A percentile compares a stretch with the other conserved stretches of the same genome.
Evolutionary conservation across 768 basidiomycete species (phyloP).

Genomic region (Imleria badia): DNA sequence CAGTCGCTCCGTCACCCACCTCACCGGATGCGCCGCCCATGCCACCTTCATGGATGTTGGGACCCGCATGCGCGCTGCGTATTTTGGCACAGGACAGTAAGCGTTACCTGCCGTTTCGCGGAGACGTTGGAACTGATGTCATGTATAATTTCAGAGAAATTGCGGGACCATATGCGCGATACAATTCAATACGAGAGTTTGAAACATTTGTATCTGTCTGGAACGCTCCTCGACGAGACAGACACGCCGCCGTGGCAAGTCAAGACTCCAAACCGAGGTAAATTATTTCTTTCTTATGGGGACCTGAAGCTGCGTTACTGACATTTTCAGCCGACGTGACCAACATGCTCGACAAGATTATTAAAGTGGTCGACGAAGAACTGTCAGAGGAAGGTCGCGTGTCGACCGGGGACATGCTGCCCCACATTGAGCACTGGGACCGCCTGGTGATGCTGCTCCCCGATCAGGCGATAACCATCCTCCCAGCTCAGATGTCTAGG

Average conservation of each 20-base stretch:
- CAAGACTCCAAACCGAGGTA: constrained; percentile 19
- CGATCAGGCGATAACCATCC: too few species aligned
- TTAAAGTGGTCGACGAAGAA: constrained; percentile 17
- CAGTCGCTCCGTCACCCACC: not conserved
- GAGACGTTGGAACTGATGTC: not conserved
- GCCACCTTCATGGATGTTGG: constrained; percentile 23
- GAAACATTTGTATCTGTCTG: constrained; percentile 19
- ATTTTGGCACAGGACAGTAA: constrained; percentile 16
- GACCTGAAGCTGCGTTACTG: not conserved
- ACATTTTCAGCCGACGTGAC: constrained; percentile 12
- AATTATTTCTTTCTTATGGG: not conserved
- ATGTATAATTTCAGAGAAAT: constrained; percentile 1
- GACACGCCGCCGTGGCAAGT: constrained; percentile 18
- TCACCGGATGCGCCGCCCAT: not conserved
- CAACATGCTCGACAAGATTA: constrained; percentile 19
- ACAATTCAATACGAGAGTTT: constrained; percentile 13
- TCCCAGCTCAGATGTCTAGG: too few species aligned
- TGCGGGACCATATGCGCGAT: constrained; percentile 4
- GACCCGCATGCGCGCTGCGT: constrained; percentile 25
- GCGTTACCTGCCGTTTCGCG: not conserved
- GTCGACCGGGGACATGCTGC: too few species aligned
- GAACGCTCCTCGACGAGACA: constrained; percentile 9
- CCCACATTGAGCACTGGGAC: too few species aligned
- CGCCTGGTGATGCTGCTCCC: too few species aligned
- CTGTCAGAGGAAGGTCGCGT: constrained; percentile 18